Conservation (phyloP, 1,284 basidiomycete genomes). For the Tilletiopsis washingtonensis region DNA sequence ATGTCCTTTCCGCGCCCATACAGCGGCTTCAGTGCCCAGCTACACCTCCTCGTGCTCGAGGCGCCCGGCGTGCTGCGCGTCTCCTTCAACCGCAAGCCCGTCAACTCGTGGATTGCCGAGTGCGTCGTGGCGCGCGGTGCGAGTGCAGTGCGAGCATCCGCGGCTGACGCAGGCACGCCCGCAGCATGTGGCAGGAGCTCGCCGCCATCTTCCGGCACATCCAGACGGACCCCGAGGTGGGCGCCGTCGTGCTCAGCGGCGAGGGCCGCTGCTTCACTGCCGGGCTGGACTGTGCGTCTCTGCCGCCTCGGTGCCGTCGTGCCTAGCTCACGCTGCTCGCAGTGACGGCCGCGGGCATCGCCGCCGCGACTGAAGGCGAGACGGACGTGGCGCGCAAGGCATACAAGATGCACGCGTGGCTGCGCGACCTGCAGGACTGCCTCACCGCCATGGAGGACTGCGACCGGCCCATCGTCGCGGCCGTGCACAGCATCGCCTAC, state of each 20-base stretch:
- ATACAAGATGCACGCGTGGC: constrained; percentile 25
- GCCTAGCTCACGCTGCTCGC: constrained; percentile 1
- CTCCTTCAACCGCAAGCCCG: constrained; percentile 34
- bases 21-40: no score
- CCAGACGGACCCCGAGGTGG: constrained; percentile 32
- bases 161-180: background rate
- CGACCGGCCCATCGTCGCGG: constrained; percentile 74
- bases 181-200: constrained; percentile 37
- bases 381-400: constrained; percentile 38
- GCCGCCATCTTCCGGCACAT: constrained; percentile 28
- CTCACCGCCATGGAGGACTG: constrained; percentile 55
- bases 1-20: no score
- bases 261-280: constrained; percentile 44
- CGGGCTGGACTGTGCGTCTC: constrained; percentile 37
- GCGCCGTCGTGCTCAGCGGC: constrained; percentile 39
- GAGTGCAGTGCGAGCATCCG: background rate
- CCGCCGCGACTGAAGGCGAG: constrained; percentile 8
- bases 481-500: constrained; percentile 66
- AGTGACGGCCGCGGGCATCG: constrained; percentile 15
- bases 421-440: constrained; percentile 44
- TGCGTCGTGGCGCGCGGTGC: background rate
- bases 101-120: constrained; percentile 39
- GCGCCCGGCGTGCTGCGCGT: constrained; percentile 33
- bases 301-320: no score
- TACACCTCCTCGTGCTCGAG: constrained; percentile 28